phyloP scores from a whole-genome alignment of 371 early-diverging fungal genomes.

The Nosema muscidifuracis region DNA sequence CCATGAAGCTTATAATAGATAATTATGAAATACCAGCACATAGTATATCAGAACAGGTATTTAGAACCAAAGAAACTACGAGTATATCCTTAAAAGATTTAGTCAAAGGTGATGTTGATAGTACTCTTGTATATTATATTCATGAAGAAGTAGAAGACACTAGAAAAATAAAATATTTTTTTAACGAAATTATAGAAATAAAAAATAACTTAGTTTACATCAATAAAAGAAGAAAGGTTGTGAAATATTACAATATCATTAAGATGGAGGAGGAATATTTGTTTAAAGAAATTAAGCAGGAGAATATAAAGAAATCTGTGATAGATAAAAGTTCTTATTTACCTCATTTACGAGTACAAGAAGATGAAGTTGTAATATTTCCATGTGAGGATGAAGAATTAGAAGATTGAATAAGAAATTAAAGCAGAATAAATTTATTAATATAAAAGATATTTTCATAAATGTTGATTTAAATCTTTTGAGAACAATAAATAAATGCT shows the following conservation, averaged over 20 bases:
- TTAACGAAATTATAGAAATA: conserved; percentile 39
- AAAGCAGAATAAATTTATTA: background rate
- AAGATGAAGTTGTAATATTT: conserved; percentile 48
- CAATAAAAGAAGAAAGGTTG: conserved; percentile 25
- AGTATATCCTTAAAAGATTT: background rate
- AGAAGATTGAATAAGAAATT: background rate
- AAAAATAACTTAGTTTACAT: conserved; percentile 10
- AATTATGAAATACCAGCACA: conserved; percentile 19
- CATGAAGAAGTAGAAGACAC: conserved; percentile 64
- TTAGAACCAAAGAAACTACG: background rate
- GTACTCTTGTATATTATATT: background rate
- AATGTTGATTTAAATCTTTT: no score
- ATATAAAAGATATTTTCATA: no score
- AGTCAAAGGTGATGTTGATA: background rate
- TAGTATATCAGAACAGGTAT: conserved; percentile 3
- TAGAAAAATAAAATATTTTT: conserved; percentile 27
- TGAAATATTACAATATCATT: conserved; percentile 28
- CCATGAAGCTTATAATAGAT: conserved; percentile 30
- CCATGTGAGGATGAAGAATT: conserved; percentile 44
- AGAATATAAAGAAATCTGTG: background rate
- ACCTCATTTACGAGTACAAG: conserved; percentile 43
- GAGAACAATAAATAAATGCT: no score
- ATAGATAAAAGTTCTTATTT: conserved; percentile 30
- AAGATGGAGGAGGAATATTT: background rate
- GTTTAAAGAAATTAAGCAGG: conserved; percentile 24